Percentiles rank a stretch among this genome's conserved stretches.
Evolutionary conservation across 2,329 filamentous ascomycete genomes (phyloP).

Genomic region (Lachnellula arida): DNA sequence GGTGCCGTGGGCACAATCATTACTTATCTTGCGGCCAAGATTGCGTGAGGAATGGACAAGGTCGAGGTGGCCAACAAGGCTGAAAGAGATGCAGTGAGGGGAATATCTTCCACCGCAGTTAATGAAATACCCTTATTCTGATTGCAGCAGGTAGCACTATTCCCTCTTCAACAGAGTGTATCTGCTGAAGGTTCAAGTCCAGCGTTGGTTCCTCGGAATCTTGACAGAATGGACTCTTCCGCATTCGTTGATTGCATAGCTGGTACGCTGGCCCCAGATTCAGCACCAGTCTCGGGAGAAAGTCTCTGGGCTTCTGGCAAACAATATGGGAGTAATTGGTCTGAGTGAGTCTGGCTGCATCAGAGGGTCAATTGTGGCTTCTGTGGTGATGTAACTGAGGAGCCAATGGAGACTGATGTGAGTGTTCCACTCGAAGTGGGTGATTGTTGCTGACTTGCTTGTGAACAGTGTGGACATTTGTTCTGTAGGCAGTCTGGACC

Average conservation of each 20-base stretch:
- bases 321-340: background rate
- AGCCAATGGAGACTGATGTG: slow-evolving; percentile 39
- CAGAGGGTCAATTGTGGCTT: slow-evolving; percentile 36
- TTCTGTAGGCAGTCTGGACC: slow-evolving; percentile 43
- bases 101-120: background rate
- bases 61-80: background rate
- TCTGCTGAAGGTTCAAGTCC: background rate
- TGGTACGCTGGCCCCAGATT: slow-evolving; percentile 1
- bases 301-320: background rate
- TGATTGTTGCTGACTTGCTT: background rate
- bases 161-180: background rate
- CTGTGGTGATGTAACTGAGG: slow-evolving; percentile 38
- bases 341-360: slow-evolving; percentile 25
- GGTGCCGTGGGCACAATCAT: background rate
- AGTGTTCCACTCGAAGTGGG: slow-evolving; percentile 1
- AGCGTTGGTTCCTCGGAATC: too few species aligned
- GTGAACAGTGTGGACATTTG: slow-evolving; percentile 47
- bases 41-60: background rate
- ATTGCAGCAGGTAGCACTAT: background rate
- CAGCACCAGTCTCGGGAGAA: background rate
- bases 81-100: background rate
- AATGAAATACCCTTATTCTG: background rate
- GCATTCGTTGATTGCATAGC: slow-evolving; percentile 2
- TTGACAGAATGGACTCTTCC: background rate
- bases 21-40: background rate